These are phyloP conservation scores for Strigomonas culicis DNA, from an alignment of 208 protist genomes.

Conservation along the genomic window DNA sequence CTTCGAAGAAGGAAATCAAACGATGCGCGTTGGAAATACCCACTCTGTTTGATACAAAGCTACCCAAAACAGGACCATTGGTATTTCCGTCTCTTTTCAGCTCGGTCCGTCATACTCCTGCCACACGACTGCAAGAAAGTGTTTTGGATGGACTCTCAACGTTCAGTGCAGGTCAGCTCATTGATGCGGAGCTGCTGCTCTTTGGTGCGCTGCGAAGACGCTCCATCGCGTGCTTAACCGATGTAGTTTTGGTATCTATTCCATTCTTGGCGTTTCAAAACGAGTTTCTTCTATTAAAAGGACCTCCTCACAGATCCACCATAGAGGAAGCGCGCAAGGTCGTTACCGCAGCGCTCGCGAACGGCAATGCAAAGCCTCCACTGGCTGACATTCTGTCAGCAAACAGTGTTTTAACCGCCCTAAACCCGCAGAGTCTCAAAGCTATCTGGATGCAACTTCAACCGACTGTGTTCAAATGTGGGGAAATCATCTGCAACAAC, in stretches of 20 bases:
- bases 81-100: conserved; percentile 31
- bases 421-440: conserved; percentile 27
- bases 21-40: conserved; percentile 24
- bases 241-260: conserved; percentile 40
- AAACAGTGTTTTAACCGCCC: conserved; percentile 38
- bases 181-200: conserved; percentile 51
- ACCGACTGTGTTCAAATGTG: conserved; percentile 35
- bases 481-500: conserved; percentile 54
- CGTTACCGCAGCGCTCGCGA: conserved; percentile 17
- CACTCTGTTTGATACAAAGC: conserved; percentile 12
- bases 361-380: conserved; percentile 26
- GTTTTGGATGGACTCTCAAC: conserved; percentile 29
- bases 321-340: conserved; percentile 28
- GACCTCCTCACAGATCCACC: conserved; percentile 13
- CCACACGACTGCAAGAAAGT: conserved; percentile 24
- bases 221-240: conserved; percentile 47
- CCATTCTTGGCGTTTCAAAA: conserved; percentile 21
- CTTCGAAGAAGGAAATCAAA: conserved; percentile 35
- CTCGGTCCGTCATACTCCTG: neutral
- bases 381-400: conserved; percentile 24
- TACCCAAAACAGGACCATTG: conserved; percentile 23
- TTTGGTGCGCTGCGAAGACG: conserved; percentile 37
- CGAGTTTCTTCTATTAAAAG: conserved; percentile 23
- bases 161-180: conserved; percentile 48
- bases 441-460: conserved; percentile 37